Evolutionary conservation across 2,329 filamentous ascomycete genomes (phyloP).

Genomic region (Clarireedia homoeocarpa): DNA sequence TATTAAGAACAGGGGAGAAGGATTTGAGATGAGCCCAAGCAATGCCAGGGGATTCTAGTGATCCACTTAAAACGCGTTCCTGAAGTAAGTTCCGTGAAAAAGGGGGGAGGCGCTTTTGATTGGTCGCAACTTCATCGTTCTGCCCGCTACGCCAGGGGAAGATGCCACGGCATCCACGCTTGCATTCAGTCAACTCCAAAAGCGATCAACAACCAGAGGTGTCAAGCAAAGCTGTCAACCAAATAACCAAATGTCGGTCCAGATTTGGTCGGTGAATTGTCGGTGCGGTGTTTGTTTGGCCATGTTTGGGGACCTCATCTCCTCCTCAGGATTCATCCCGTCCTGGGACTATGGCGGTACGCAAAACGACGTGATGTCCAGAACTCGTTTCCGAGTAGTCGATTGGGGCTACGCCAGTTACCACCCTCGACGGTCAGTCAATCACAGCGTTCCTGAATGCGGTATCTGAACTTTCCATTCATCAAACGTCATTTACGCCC

Average conservation of each 20-base stretch:
- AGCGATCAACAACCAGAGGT: constrained; percentile 5
- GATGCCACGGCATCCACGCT: constrained; percentile 2
- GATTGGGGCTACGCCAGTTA: not conserved
- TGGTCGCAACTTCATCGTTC: constrained; percentile 5
- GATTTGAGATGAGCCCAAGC: constrained; percentile 24
- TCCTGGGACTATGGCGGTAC: not conserved
- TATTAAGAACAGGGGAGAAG: constrained; percentile 15
- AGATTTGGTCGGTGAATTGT: too few species aligned
- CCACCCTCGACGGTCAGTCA: too few species aligned
- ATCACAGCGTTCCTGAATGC: too few species aligned
- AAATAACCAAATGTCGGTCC: too few species aligned
- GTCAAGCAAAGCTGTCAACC: constrained; percentile 1
- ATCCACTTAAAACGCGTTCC: constrained; percentile 23
- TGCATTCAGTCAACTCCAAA: not conserved
- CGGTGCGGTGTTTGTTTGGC: too few species aligned
- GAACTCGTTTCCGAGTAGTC: not conserved
- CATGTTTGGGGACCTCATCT: too few species aligned
- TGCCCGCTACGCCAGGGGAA: constrained; percentile 14
- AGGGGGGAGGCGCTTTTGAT: constrained; percentile 8
- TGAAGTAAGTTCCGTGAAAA: constrained; percentile 9
- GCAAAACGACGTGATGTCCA: not conserved
- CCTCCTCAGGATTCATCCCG: too few species aligned
- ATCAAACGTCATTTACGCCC: too few species aligned
- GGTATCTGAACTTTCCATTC: too few species aligned
- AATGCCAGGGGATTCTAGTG: constrained; percentile 4